Conservation (phyloP, 495 filamentous ascomycete genomes). For the Sordaria brevicollis region DNA sequence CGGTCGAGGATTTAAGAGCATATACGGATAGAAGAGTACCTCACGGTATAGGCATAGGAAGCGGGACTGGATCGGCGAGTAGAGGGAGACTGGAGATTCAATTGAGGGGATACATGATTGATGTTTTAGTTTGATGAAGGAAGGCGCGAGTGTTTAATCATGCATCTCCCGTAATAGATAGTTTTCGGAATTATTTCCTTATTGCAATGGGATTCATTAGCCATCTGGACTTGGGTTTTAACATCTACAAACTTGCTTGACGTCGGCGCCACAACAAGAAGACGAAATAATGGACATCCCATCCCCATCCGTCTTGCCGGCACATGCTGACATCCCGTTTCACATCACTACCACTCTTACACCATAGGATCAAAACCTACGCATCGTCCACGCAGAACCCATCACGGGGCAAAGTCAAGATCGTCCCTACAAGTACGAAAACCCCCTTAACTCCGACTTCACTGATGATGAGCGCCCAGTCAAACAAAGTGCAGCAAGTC, state of each 20-base stretch:
- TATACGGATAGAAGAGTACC: background rate
- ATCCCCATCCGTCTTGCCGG: background rate
- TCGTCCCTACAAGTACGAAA: no score
- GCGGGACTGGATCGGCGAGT: no score
- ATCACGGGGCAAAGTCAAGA: no score
- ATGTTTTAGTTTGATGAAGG: background rate
- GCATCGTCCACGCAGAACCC: no score
- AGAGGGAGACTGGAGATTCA: background rate
- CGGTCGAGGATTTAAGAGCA: background rate
- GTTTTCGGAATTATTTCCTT: no score
- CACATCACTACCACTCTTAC: no score
- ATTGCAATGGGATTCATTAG: no score
- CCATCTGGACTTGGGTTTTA: no score
- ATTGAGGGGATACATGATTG: background rate
- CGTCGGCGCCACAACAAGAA: background rate
- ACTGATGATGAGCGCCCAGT: no score
- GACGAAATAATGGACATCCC: background rate
- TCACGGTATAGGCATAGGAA: background rate
- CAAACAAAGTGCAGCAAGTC: no score
- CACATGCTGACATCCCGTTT: background rate
- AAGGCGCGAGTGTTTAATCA: background rate
- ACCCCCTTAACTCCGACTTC: no score
- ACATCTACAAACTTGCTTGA: background rate
- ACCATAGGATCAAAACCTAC: no score
- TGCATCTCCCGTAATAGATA: background rate